These are phyloP conservation scores for Kodamaea sp. DNA, from an alignment of 1,139 yeast species.

Conservation along the genomic window DNA sequence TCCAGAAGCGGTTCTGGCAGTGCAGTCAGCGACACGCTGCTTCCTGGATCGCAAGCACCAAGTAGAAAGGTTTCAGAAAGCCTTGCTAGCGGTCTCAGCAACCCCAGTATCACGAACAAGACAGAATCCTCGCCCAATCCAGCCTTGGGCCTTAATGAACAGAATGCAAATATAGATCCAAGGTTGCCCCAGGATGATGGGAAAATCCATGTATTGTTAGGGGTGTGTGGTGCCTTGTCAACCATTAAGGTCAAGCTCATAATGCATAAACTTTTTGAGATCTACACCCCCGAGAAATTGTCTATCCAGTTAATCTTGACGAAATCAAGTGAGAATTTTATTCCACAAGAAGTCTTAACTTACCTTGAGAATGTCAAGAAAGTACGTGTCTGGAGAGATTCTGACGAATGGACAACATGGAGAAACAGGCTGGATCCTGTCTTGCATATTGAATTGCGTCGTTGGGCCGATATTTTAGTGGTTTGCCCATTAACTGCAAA, in stretches of 20 bases:
- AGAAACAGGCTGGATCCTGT: constrained; percentile 84
- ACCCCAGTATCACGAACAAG: constrained; percentile 1
- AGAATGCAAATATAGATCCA: constrained; percentile 65
- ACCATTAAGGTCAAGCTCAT: constrained; percentile 74
- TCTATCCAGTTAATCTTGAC: constrained; percentile 83
- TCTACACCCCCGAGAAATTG: constrained; percentile 72
- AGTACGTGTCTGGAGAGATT: constrained; percentile 81
- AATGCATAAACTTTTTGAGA: constrained; percentile 73
- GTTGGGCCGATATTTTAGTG: constrained; percentile 93
- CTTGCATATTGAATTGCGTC: constrained; percentile 83
- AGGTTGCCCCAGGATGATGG: constrained; percentile 90
- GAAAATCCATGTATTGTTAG: constrained; percentile 79
- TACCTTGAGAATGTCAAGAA: constrained; percentile 38
- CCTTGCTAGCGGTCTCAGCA: not conserved
- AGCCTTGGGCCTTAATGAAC: constrained; percentile 29
- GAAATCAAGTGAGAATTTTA: constrained; percentile 78
- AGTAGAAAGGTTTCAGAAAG: constrained; percentile 6
- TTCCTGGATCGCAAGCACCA: constrained; percentile 2
- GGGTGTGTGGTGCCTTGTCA: constrained; percentile 88
- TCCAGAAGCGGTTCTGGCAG: constrained; percentile 44
- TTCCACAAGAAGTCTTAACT: constrained; percentile 55
- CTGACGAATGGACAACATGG: constrained; percentile 94
- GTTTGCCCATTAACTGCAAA: constrained; percentile 92
- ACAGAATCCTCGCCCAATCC: not conserved
- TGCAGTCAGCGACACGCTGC: constrained; percentile 6